phyloP scores from a whole-genome alignment of 2,329 filamentous ascomycete genomes.

The Thelonectria rubi region DNA sequence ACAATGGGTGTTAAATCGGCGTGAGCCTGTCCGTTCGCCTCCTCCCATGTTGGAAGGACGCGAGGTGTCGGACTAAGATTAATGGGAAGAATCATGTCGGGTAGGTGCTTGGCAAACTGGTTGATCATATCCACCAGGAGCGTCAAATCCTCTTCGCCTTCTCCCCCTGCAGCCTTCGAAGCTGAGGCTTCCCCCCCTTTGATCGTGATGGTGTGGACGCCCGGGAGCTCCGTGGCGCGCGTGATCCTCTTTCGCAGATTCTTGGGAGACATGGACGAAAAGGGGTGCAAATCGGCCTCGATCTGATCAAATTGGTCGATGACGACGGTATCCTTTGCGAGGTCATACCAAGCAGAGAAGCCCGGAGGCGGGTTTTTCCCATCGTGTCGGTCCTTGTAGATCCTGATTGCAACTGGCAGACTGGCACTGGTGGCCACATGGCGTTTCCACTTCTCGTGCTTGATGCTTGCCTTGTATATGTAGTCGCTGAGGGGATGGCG shows the following conservation, averaged over 20 bases:
- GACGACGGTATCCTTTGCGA: constrained; percentile 75
- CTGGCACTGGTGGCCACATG: constrained; percentile 58
- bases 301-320: constrained; percentile 87
- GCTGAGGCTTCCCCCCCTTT: constrained; percentile 67
- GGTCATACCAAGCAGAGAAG: constrained; percentile 87
- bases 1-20: constrained; percentile 42
- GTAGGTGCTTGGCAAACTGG: constrained; percentile 75
- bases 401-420: constrained; percentile 55
- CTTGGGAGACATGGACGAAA: constrained; percentile 76
- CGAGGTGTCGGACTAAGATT: constrained; percentile 67
- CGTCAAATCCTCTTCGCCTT: constrained; percentile 50
- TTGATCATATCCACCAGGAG: constrained; percentile 72
- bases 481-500: constrained; percentile 60
- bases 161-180: constrained; percentile 46
- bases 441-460: constrained; percentile 59
- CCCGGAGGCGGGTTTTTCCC: constrained; percentile 78
- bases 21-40: constrained; percentile 48
- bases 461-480: constrained; percentile 58
- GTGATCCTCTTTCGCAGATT: constrained; percentile 70
- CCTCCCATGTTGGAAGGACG: constrained; percentile 67
- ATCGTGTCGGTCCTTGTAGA: constrained; percentile 63
- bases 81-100: constrained; percentile 85
- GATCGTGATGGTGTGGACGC: constrained; percentile 64
- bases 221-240: constrained; percentile 51
- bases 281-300: constrained; percentile 76